phyloP scores from a whole-genome alignment of 2,329 filamentous ascomycete species.

The Colletotrichum siamense region DNA sequence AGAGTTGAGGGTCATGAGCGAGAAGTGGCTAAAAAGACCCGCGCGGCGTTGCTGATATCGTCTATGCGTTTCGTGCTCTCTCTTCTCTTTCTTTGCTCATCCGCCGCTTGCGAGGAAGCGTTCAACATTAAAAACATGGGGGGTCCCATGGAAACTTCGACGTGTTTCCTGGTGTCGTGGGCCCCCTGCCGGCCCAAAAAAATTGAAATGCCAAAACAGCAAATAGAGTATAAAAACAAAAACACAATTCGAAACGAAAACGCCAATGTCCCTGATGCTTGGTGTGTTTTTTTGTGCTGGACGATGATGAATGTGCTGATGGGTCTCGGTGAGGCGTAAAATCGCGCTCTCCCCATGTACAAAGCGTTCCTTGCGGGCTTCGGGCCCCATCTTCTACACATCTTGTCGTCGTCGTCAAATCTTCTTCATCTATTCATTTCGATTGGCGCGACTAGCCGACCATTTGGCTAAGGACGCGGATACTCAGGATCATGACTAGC shows the following conservation, averaged over 20 bases:
- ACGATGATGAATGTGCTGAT: neutral
- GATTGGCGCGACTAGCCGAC: slow-evolving; percentile 28
- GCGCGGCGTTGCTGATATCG: neutral
- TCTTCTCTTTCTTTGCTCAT: neutral
- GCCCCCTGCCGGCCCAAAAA: slow-evolving; percentile 9
- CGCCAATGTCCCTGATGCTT: slow-evolving; percentile 20
- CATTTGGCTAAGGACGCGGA: slow-evolving; percentile 75
- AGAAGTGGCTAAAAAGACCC: neutral
- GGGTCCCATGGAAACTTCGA: neutral
- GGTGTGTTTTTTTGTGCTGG: slow-evolving; percentile 1
- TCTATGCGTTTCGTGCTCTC: neutral
- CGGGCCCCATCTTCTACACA: slow-evolving; percentile 2
- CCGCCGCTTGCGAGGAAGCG: neutral
- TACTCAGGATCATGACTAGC: slow-evolving; percentile 95
- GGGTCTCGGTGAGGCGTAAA: neutral
- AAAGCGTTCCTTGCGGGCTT: neutral
- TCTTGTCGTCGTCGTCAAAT: neutral
- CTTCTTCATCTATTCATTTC: neutral
- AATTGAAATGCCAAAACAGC: neutral
- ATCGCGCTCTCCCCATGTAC: neutral
- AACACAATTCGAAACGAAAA: slow-evolving; percentile 9
- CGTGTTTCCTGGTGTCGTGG: neutral
- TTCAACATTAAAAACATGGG: slow-evolving; percentile 19
- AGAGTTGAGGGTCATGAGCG: neutral
- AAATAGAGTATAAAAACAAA: neutral